These are phyloP conservation scores for Wickerhamomyces pijperi DNA, from an alignment of 805 yeast species.

Conservation along the genomic window DNA sequence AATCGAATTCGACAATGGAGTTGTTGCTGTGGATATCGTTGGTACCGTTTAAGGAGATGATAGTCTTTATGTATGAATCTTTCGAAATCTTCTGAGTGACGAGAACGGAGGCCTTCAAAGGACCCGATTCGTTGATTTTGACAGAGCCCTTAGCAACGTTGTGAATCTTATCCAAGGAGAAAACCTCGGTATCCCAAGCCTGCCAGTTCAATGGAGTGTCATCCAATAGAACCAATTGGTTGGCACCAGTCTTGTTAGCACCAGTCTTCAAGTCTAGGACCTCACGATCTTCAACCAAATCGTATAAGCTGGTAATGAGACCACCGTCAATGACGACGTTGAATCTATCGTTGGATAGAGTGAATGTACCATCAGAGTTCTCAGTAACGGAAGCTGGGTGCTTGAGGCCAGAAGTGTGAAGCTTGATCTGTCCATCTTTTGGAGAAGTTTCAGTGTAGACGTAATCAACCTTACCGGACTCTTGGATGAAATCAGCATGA, in stretches of 20 bases:
- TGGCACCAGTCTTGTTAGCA: conserved; percentile 42
- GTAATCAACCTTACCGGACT: conserved; percentile 13
- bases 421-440: conserved; percentile 5
- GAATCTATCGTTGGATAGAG: conserved; percentile 51
- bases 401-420: conserved; percentile 16
- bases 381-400: conserved; percentile 40
- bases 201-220: conserved; percentile 88
- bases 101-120: conserved; percentile 51
- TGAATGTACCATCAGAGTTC: conserved; percentile 28
- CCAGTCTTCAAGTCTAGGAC: conserved; percentile 49
- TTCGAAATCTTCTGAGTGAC: conserved; percentile 51
- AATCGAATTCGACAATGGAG: conserved; percentile 38
- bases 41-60: conserved; percentile 58
- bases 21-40: conserved; percentile 21
- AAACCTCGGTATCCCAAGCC: conserved; percentile 97
- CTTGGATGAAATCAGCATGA: conserved; percentile 6
- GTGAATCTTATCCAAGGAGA: conserved; percentile 61
- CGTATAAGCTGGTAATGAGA: conserved; percentile 52
- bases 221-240: conserved; percentile 72
- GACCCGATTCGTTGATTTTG: conserved; percentile 35
- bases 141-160: conserved; percentile 30
- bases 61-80: conserved; percentile 48
- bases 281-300: conserved; percentile 48
- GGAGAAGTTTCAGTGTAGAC: conserved; percentile 5
- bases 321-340: conserved; percentile 52